Percentiles rank a stretch among this genome's conserved stretches.
Evolutionary conservation across 345 rosid species (phyloP).

Genomic region (Citrus trifoliata): DNA sequence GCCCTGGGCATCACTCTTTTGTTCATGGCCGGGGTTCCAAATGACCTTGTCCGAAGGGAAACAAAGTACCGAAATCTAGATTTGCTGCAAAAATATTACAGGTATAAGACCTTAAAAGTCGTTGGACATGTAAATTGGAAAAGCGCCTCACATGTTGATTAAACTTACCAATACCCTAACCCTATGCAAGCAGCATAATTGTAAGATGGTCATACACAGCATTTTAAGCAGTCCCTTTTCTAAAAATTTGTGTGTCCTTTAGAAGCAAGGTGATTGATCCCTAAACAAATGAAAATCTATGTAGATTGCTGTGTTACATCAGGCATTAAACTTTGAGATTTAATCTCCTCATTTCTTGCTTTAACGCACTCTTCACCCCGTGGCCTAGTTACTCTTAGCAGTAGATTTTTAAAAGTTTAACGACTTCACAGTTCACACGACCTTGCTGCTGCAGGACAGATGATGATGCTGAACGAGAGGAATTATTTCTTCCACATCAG

Average conservation of each 20-base stretch:
- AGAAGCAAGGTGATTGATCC: background rate
- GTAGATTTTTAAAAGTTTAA: background rate
- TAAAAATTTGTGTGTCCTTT: too few relatives aligned
- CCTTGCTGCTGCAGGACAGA: slow-evolving; percentile 40
- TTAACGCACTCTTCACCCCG: background rate
- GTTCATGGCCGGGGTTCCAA: slow-evolving; percentile 64
- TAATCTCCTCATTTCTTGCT: background rate
- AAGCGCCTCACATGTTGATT: background rate
- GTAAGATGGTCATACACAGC: background rate
- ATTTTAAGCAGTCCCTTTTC: background rate
- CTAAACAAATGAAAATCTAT: background rate
- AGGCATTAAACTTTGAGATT: background rate
- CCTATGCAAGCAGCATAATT: background rate
- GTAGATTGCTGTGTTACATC: background rate
- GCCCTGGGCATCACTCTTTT: slow-evolving; percentile 55
- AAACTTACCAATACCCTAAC: background rate
- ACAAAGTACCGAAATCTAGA: slow-evolving; percentile 47
- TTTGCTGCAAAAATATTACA: slow-evolving; percentile 54
- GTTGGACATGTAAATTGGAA: background rate
- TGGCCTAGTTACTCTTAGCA: background rate
- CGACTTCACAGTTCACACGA: slow-evolving; percentile 4
- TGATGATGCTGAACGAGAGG: slow-evolving; percentile 46
- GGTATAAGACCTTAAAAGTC: slow-evolving; percentile 22
- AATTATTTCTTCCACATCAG: slow-evolving; percentile 36
- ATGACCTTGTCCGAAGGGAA: slow-evolving; percentile 45